Conservation (phyloP, 176 grass and related monocot species). For the Puccinellia tenuiflora region DNA sequence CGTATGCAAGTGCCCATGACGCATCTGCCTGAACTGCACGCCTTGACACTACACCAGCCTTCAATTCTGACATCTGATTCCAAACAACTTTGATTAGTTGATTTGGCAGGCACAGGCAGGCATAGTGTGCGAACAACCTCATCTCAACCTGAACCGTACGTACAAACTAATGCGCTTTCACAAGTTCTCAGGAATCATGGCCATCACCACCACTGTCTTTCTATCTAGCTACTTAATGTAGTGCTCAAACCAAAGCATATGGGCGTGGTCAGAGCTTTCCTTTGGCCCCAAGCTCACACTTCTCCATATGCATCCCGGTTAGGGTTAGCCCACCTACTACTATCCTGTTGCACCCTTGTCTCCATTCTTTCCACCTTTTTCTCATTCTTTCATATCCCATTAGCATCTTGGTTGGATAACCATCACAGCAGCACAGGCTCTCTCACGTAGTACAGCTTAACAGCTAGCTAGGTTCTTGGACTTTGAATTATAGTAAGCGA, state of each 20-base stretch:
- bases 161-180: slow-evolving; percentile 21
- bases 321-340: slow-evolving; percentile 17
- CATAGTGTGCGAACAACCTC: slow-evolving; percentile 18
- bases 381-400: slow-evolving; percentile 11
- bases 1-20: background rate
- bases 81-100: slow-evolving; percentile 21
- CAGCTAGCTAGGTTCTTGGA: slow-evolving; percentile 17
- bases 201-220: slow-evolving; percentile 13
- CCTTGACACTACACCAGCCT: slow-evolving; percentile 19
- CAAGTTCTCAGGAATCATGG: slow-evolving; percentile 44
- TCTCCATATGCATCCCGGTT: slow-evolving; percentile 31
- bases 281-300: slow-evolving; percentile 58
- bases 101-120: slow-evolving; percentile 1
- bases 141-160: background rate
- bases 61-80: background rate
- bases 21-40: slow-evolving; percentile 18
- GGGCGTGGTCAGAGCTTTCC: slow-evolving; percentile 42
- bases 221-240: slow-evolving; percentile 34
- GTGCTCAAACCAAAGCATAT: slow-evolving; percentile 54
- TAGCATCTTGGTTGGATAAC: slow-evolving; percentile 39
- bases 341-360: slow-evolving; percentile 38
- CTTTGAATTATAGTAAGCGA: slow-evolving; percentile 38
- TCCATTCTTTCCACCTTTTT: slow-evolving; percentile 26
- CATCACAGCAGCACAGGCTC: background rate
- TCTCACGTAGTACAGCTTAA: background rate